Evolutionary conservation across 2,329 filamentous ascomycete species (phyloP), one percentile per base, ranked within the genome.

Genomic region (Celoporthe dispersa): DNA sequence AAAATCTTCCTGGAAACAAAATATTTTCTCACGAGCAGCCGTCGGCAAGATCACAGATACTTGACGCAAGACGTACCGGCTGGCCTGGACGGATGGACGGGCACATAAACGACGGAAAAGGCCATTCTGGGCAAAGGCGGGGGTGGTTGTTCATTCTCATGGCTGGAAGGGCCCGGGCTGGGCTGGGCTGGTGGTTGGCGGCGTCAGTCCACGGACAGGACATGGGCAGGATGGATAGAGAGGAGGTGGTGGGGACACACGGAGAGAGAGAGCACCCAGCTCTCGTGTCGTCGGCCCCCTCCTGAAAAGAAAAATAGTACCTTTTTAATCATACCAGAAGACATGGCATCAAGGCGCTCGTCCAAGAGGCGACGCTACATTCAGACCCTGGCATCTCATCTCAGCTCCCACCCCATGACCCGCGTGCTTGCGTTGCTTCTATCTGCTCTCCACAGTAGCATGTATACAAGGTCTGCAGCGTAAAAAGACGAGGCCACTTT

Each of bases 301-400:
- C 39, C 14, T 1, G 8, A 37, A 14, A 14, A 5, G 37, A 37
- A 60, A 69, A 69, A 59, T 69, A 71, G 51, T 64, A 67, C 59
- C 59, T 67, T 57, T 71, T 71, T 71, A 71, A 71, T 71, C 51
- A 71, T 69, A 69, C 59, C 70, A 67, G 70, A 71, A 70, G 48
- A 69, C 53, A 64, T 67, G 67, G 44, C 63, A 66, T 61, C 33
- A 37, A 39, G 28, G n/a, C 28, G 39, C 60, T 9, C 68, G 57
- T 5, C 22, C 25, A 4, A n/a, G 66, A 51, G 44, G 35, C 2
- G 57, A 28, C 25, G 44, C 61, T 48, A 44, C 41, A 31, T 35
- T 67, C 39, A 66, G n/a, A 60, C 28, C 39, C 39, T 14, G 9
- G 19, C 37, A 28, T 8, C 22, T n/a, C 7, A n/a, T n/a, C n/a